Conservation (phyloP, 306 rosid species). For the Castanea sativa region DNA sequence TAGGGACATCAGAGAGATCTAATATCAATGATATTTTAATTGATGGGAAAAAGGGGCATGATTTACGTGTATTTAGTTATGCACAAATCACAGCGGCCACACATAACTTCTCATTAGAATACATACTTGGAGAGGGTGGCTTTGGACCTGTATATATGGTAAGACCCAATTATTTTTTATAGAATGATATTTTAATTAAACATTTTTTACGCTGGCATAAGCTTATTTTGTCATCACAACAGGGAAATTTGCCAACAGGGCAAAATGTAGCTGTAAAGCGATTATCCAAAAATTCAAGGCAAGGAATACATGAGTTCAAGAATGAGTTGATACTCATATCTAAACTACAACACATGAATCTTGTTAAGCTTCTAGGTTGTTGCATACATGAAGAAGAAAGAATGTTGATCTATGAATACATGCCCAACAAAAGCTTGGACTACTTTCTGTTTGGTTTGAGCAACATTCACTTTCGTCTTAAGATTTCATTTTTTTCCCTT, state of each 20-base stretch:
- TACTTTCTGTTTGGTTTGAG: conserved; percentile 31
- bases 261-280: conserved; percentile 10
- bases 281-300: conserved; percentile 23
- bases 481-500: too few relatives aligned
- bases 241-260: conserved; percentile 2
- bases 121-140: conserved; percentile 31
- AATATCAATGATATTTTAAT: neutral
- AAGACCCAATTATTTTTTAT: neutral
- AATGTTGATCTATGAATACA: conserved; percentile 23
- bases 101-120: conserved; percentile 9
- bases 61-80: conserved; percentile 5
- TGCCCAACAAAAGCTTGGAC: conserved; percentile 35
- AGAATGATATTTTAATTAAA: too few relatives aligned
- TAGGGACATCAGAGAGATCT: neutral
- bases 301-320: conserved; percentile 27
- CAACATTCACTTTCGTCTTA: neutral
- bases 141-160: conserved; percentile 42
- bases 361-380: conserved; percentile 22
- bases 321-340: conserved; percentile 29
- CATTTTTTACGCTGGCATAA: too few relatives aligned
- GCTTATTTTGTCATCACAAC: neutral
- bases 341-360: conserved; percentile 35
- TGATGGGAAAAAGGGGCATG: neutral
- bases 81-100: conserved; percentile 21
- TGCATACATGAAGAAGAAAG: conserved; percentile 27